Percentiles rank a stretch among this genome's conserved stretches.
Evolutionary conservation across 257 asterid species (phyloP).

Genomic region (Salvia splendens): DNA sequence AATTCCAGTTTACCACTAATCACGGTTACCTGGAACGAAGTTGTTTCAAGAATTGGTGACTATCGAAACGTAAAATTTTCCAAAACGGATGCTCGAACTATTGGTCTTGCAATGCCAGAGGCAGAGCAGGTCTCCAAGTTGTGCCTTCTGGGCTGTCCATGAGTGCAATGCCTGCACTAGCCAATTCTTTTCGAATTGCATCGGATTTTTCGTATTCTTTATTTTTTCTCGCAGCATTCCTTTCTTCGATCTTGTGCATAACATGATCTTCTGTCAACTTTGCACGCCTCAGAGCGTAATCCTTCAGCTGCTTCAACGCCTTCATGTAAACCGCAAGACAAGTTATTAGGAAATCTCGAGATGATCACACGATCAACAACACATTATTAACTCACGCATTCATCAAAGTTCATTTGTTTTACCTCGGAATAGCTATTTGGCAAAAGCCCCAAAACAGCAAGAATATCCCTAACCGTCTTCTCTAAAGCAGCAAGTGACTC

Average conservation of each 20-base stretch:
- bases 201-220: slow-evolving; percentile 88
- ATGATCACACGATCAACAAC: neutral
- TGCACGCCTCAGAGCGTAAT: slow-evolving; percentile 77
- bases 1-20: neutral
- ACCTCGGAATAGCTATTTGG: slow-evolving; percentile 79
- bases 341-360: slow-evolving; percentile 1
- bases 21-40: neutral
- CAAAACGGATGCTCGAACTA: slow-evolving; percentile 19
- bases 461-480: slow-evolving; percentile 52
- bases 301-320: slow-evolving; percentile 70
- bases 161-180: slow-evolving; percentile 76
- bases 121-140: slow-evolving; percentile 56
- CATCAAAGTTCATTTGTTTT: neutral
- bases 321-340: slow-evolving; percentile 29
- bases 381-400: too few species aligned
- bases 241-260: slow-evolving; percentile 44
- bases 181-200: slow-evolving; percentile 69
- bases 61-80: neutral
- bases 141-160: slow-evolving; percentile 80
- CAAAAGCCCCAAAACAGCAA: slow-evolving; percentile 68
- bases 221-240: slow-evolving; percentile 63
- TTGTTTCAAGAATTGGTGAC: neutral
- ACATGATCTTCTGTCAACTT: slow-evolving; percentile 70
- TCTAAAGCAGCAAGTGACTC: slow-evolving; percentile 82
- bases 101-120: slow-evolving; percentile 43